Conservation (phyloP, 768 basidiomycete genomes). For the Auriscalpium vulgare region DNA sequence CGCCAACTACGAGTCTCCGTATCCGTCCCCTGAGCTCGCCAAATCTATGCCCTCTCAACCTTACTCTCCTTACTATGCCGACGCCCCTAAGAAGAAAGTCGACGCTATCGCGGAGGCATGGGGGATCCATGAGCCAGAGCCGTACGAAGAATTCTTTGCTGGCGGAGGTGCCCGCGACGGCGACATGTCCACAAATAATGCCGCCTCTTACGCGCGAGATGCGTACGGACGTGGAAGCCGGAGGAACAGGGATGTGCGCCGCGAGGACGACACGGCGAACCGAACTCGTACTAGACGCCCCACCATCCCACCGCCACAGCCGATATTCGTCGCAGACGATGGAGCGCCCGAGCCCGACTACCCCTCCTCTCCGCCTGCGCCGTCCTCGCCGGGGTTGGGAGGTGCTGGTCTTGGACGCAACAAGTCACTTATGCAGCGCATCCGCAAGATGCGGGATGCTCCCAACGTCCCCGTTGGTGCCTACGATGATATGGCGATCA, state of each 20-base stretch:
- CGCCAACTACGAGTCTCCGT: conserved; percentile 32
- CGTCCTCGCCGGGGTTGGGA: conserved; percentile 31
- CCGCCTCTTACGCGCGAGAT: not conserved
- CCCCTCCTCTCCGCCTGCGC: conserved; percentile 34
- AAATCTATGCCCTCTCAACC: not conserved
- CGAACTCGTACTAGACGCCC: conserved; percentile 33
- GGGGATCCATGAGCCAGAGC: conserved; percentile 90
- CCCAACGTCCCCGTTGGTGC: conserved; percentile 68
- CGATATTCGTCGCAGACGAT: conserved; percentile 50
- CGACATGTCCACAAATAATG: conserved; percentile 42
- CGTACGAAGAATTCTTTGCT: conserved; percentile 83
- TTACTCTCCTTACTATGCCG: conserved; percentile 23
- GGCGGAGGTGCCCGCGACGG: conserved; percentile 55
- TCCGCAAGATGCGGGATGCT: conserved; percentile 80
- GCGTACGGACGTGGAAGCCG: conserved; percentile 16
- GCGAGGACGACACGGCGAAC: conserved; percentile 31
- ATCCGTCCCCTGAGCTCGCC: conserved; percentile 32
- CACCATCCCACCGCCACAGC: conserved; percentile 70
- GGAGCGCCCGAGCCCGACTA: conserved; percentile 21
- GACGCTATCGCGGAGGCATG: conserved; percentile 89
- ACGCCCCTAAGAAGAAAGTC: conserved; percentile 75
- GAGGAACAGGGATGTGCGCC: conserved; percentile 43
- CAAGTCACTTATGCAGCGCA: conserved; percentile 82
- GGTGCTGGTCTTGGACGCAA: conserved; percentile 54
- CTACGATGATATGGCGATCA: conserved; percentile 26